Percentiles rank a stretch among this genome's conserved stretches.
Conservation (phyloP, 345 rosid species). For the Rhizophora mangle region DNA sequence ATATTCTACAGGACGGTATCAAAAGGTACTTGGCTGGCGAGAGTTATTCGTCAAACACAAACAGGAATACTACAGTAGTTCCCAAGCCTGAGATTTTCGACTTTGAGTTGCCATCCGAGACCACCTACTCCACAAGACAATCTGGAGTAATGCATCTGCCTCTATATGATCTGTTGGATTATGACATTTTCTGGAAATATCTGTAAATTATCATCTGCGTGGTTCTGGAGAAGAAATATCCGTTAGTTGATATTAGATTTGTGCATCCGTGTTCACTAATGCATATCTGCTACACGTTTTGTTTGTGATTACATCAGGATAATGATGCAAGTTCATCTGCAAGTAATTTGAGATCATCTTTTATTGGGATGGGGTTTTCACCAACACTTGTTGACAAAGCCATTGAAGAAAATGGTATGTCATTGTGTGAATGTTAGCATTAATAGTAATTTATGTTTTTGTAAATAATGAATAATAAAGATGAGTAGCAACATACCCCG, state of each 20-base stretch:
- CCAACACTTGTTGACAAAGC: constrained; percentile 66
- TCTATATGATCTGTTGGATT: background rate
- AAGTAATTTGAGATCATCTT: constrained; percentile 52
- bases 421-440: background rate
- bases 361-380: constrained; percentile 75
- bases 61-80: constrained; percentile 18
- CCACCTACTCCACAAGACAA: constrained; percentile 27
- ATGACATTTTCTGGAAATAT: no score
- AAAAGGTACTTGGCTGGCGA: constrained; percentile 20
- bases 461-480: background rate
- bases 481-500: background rate
- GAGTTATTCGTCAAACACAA: constrained; percentile 29
- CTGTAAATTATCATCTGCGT: no score
- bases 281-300: constrained; percentile 9
- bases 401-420: constrained; percentile 72
- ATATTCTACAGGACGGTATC: constrained; percentile 30
- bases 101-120: constrained; percentile 46
- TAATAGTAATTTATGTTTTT: no score
- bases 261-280: background rate
- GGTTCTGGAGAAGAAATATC: no score
- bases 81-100: constrained; percentile 67
- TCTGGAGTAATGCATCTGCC: constrained; percentile 37
- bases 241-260: no score
- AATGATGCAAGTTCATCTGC: constrained; percentile 77
- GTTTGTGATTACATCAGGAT: constrained; percentile 37